Evolutionary conservation across 1,284 basidiomycete genomes (phyloP).

Genomic region (Austropuccinia psidii): DNA sequence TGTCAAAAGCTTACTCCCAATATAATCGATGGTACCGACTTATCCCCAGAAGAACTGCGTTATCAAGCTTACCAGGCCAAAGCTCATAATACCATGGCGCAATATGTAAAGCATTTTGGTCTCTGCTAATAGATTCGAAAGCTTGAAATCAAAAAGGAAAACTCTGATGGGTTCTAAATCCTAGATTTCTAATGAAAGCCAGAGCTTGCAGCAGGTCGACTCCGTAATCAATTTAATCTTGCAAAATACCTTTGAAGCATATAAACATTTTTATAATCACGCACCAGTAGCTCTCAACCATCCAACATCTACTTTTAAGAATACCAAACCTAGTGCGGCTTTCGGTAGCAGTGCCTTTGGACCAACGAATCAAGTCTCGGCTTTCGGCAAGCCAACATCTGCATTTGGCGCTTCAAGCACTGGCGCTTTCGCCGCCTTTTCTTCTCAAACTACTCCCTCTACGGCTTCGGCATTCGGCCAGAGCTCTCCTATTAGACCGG

Average conservation of each 20-base stretch:
- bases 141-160: too few relatives aligned
- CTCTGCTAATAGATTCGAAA: too few relatives aligned
- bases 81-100: conserved; percentile 16
- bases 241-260: not conserved
- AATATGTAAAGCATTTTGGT: conserved; percentile 9
- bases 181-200: conserved; percentile 18
- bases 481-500: not conserved
- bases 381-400: not conserved
- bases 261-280: conserved; percentile 32
- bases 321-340: not conserved
- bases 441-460: not conserved
- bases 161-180: not conserved
- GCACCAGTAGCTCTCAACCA: conserved; percentile 17
- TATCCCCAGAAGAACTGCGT: conserved; percentile 32
- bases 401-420: not conserved
- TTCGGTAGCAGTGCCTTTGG: not conserved
- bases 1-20: conserved; percentile 14
- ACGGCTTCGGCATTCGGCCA: conserved; percentile 19
- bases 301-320: conserved; percentile 17
- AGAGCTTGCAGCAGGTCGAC: conserved; percentile 23
- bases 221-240: conserved; percentile 3
- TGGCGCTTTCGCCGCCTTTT: not conserved
- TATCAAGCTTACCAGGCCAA: conserved; percentile 30
- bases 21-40: conserved; percentile 22
- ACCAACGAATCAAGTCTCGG: not conserved